phyloP scores from a whole-genome alignment of 257 asterid genomes.

The Solanum neorickii region DNA sequence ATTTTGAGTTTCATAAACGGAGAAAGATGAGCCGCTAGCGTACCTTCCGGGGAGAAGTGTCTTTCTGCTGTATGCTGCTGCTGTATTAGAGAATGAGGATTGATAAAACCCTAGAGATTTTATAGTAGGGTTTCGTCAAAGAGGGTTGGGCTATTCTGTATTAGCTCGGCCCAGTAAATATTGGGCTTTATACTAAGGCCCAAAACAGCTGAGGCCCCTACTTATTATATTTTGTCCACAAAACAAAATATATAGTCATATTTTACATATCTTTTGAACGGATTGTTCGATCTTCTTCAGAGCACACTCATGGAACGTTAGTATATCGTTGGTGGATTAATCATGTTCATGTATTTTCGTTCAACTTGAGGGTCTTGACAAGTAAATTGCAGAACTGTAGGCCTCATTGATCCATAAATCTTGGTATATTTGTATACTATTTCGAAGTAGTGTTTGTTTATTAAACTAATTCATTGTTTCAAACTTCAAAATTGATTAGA shows the following conservation, averaged over 20 bases:
- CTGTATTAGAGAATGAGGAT: neutral
- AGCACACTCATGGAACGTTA: neutral
- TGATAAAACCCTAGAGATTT: neutral
- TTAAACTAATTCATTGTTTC: neutral
- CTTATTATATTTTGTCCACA: neutral
- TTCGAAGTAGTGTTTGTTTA: neutral
- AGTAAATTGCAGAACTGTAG: neutral
- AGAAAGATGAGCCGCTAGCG: neutral
- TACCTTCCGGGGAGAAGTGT: neutral
- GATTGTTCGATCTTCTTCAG: neutral
- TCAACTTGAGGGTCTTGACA: neutral
- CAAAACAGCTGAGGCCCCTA: neutral
- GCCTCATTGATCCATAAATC: neutral
- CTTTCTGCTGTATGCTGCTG: neutral
- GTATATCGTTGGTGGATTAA: neutral
- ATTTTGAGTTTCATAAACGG: neutral
- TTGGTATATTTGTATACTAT: too few species aligned
- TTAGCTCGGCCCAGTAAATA: neutral
- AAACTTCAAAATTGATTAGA: neutral
- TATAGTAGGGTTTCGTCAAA: neutral
- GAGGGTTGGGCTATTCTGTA: neutral
- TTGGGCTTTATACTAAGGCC: neutral
- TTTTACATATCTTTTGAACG: neutral
- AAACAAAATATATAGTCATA: neutral
- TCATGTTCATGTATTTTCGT: neutral